Evolutionary conservation across 305 asterid genomes (phyloP).

Genomic region (Fraxinus sp.): DNA sequence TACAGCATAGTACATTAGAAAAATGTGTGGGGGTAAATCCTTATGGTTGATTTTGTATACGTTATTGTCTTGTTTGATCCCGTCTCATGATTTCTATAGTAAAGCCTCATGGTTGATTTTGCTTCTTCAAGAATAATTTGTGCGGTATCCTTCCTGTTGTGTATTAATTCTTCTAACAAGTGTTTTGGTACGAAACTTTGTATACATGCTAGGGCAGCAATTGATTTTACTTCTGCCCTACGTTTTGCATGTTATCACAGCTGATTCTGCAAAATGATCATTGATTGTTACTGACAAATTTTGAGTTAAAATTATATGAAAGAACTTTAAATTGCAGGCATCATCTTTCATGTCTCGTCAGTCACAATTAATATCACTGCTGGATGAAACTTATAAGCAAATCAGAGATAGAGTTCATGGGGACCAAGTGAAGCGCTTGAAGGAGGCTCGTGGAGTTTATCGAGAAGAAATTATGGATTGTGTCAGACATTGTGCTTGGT

Average conservation of each 20-base stretch:
- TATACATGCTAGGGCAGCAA: neutral
- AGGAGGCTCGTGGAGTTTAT: slow-evolving; percentile 77
- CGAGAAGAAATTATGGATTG: slow-evolving; percentile 91
- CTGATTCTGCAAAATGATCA: neutral
- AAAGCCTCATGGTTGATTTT: neutral
- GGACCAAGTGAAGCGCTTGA: slow-evolving; percentile 77
- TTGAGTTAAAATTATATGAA: slow-evolving; percentile 1
- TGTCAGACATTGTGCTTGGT: slow-evolving; percentile 96
- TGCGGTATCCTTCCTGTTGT: neutral
- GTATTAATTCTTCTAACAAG: neutral
- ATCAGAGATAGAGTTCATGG: slow-evolving; percentile 62
- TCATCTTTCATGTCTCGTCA: slow-evolving; percentile 84
- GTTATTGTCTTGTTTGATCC: neutral
- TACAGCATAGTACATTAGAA: neutral
- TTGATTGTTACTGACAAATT: neutral
- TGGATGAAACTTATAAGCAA: slow-evolving; percentile 93
- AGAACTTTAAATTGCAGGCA: slow-evolving; percentile 46
- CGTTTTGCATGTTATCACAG: neutral
- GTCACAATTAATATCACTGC: slow-evolving; percentile 62
- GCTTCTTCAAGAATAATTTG: slow-evolving; percentile 1
- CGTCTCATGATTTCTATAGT: neutral
- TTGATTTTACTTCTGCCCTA: neutral
- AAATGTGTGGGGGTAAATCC: neutral
- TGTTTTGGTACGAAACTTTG: neutral
- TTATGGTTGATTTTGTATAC: neutral